phyloP scores from a whole-genome alignment of 352 stramenopile species.

The Phytophthora idaei region DNA sequence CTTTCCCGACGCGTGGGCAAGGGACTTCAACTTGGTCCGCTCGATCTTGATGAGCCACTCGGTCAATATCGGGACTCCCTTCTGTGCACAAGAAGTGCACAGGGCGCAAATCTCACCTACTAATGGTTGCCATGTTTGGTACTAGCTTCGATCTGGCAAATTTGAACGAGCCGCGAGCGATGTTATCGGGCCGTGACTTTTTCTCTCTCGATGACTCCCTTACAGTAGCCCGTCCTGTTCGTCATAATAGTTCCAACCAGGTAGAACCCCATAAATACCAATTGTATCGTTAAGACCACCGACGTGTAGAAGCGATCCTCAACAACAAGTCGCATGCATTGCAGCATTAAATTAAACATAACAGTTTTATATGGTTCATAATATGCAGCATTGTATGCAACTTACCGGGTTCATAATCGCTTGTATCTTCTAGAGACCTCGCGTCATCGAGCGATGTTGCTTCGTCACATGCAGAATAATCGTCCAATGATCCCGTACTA shows the following conservation, averaged over 20 bases:
- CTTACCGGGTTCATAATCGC: background rate
- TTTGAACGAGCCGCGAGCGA: background rate
- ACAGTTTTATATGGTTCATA: too few species aligned
- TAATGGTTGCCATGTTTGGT: background rate
- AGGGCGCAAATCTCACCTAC: background rate
- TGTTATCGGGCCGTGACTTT: background rate
- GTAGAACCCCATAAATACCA: background rate
- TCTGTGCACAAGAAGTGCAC: background rate
- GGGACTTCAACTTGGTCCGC: background rate
- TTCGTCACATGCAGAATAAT: too few species aligned
- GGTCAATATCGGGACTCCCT: background rate
- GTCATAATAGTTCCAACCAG: background rate
- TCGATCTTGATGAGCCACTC: background rate
- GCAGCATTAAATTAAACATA: too few species aligned
- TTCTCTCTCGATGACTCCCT: background rate
- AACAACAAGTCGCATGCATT: background rate
- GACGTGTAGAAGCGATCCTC: background rate
- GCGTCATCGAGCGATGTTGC: too few species aligned
- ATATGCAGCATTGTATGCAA: conserved; percentile 5
- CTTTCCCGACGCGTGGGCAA: background rate
- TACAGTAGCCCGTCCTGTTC: background rate
- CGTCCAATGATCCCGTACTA: too few species aligned
- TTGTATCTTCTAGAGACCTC: too few species aligned
- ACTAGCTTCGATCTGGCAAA: background rate
- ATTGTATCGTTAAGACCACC: background rate